phyloP scores from a whole-genome alignment of 208 protist genomes.

The Leishmania amazonensis region DNA sequence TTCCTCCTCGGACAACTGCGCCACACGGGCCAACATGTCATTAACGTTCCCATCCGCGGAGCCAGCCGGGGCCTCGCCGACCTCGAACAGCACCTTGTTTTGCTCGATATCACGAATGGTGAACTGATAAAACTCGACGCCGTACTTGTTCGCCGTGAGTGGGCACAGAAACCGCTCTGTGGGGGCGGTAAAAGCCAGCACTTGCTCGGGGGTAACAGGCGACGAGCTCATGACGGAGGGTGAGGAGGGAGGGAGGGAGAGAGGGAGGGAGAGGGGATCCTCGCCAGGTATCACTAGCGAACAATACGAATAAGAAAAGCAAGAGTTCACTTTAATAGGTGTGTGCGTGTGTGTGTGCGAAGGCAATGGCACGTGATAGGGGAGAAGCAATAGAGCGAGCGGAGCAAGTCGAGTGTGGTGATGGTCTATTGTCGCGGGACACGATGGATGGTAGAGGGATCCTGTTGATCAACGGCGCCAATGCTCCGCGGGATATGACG shows the following conservation, averaged over 20 bases:
- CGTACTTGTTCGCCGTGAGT: conserved; percentile 90
- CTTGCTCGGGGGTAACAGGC: conserved; percentile 68
- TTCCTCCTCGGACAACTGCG: conserved; percentile 50
- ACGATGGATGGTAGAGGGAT: neutral
- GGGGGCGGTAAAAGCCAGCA: conserved; percentile 62
- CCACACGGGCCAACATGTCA: conserved; percentile 21
- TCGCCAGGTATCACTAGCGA: neutral
- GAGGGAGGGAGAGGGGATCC: neutral
- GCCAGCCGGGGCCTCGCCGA: conserved; percentile 49
- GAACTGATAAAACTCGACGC: conserved; percentile 95
- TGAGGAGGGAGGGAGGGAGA: neutral
- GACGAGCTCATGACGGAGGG: conserved; percentile 14
- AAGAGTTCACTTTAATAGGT: no score
- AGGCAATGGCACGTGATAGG: neutral
- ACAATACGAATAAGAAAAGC: no score
- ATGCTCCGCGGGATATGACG: neutral
- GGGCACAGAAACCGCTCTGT: conserved; percentile 92
- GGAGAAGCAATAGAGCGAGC: neutral
- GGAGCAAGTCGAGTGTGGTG: neutral
- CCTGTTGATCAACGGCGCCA: neutral
- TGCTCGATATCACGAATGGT: conserved; percentile 92
- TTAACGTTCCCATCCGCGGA: conserved; percentile 32
- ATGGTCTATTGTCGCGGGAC: neutral
- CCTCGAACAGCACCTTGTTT: conserved; percentile 84
- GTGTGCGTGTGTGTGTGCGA: neutral